Conservation (phyloP, 2,329 filamentous ascomycete species). For the Neonectria magnoliae region DNA sequence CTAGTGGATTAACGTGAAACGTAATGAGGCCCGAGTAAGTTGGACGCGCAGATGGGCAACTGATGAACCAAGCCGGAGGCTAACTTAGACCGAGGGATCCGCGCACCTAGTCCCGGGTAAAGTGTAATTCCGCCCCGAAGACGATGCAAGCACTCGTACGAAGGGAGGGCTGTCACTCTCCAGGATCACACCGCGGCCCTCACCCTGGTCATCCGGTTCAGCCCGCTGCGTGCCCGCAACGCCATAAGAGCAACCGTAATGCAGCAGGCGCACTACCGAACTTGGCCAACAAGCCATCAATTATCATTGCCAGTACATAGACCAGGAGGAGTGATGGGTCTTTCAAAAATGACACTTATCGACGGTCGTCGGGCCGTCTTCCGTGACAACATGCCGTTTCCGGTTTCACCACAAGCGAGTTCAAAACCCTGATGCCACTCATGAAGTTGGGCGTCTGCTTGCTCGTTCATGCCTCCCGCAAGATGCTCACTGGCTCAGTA, state of each 20-base stretch:
- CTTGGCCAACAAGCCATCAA: constrained; percentile 13
- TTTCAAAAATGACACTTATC: not conserved
- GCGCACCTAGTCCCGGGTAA: constrained; percentile 33
- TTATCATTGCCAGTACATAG: not conserved
- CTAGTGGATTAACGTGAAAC: constrained; percentile 25
- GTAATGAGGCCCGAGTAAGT: constrained; percentile 3
- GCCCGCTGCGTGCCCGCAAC: not conserved
- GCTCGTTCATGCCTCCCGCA: not conserved
- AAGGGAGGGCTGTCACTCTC: not conserved
- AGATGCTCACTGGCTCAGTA: not conserved
- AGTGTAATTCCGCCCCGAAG: constrained; percentile 30
- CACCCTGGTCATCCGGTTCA: constrained; percentile 14
- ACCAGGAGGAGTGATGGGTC: not conserved
- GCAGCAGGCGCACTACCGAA: constrained; percentile 16
- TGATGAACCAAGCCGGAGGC: constrained; percentile 18
- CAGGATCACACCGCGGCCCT: constrained; percentile 11
- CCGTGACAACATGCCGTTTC: not conserved
- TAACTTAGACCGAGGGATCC: constrained; percentile 11
- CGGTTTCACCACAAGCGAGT: constrained; percentile 13
- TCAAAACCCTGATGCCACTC: constrained; percentile 15
- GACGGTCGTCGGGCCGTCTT: not conserved
- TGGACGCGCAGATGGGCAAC: constrained; percentile 24
- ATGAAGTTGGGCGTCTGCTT: not conserved
- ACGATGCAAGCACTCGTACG: not conserved
- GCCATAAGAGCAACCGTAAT: not conserved